A percentile compares a stretch with the other conserved stretches of the same genome.
These are phyloP conservation scores for Chlorella sp. DNA, from an alignment of 139 green algal genomes.

Conservation along the genomic window DNA sequence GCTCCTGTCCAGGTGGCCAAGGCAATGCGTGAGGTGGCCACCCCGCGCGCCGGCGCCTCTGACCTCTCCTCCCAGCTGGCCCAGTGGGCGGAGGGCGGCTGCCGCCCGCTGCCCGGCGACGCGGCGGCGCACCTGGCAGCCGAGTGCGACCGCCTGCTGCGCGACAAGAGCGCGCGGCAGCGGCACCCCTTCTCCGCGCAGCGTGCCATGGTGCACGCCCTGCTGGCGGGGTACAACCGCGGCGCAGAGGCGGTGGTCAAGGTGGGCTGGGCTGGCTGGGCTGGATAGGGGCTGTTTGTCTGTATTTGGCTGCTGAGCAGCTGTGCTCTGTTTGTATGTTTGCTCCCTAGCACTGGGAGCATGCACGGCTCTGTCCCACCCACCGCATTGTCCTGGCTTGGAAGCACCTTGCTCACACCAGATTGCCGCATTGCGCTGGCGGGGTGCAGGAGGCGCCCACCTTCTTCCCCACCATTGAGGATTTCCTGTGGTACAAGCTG, in stretches of 20 bases:
- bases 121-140: constrained; percentile 41
- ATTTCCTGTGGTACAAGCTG: constrained; percentile 93
- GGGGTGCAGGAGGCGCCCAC: constrained; percentile 26
- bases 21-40: constrained; percentile 35
- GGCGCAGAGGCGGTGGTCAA: constrained; percentile 64
- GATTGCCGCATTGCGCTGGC: too few relatives aligned
- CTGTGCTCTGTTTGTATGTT: too few relatives aligned
- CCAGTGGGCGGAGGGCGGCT: constrained; percentile 44
- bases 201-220: constrained; percentile 61
- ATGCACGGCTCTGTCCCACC: too few relatives aligned
- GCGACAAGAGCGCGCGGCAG: constrained; percentile 32
- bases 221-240: constrained; percentile 71
- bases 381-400: too few relatives aligned
- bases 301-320: too few relatives aligned
- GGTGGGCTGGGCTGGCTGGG: neutral
- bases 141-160: constrained; percentile 71
- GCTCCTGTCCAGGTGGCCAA: constrained; percentile 33
- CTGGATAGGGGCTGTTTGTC: too few relatives aligned
- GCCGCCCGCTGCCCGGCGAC: constrained; percentile 19
- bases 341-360: too few relatives aligned
- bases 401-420: too few relatives aligned
- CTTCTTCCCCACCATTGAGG: constrained; percentile 90
- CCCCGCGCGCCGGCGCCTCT: constrained; percentile 37
- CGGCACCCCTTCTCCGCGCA: constrained; percentile 41
- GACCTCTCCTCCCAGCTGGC: constrained; percentile 32